Base-by-base conservation (phyloP, 2,329 filamentous ascomycete species). In the Fusarium miscanthi region DNA sequence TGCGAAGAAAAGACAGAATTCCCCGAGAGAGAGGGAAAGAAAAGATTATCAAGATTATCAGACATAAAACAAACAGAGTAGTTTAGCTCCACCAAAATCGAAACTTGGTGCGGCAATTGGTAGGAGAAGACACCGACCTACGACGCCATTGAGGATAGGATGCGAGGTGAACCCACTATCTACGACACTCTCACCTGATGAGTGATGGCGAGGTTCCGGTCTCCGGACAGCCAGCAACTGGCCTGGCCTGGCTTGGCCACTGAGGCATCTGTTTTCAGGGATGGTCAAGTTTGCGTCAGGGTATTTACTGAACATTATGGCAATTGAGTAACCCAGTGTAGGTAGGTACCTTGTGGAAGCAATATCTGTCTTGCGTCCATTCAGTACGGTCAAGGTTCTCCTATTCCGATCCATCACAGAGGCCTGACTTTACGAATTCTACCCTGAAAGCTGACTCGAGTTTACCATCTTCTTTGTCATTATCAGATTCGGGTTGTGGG, bases 211-310 rank as follows among this genome's bases (percentile, higher is more conserved):
- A 72, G 59, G 51, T 76, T 75, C 75, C 73, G 75, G 65, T 75
- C 63, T 66, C 75, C 75, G 75, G 75, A 74, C 67, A 67, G 75
- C 73, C 46, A 49, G 75, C 69, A 76, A 67, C 40, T 62, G 57
- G 35, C 40, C 46, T 51, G 31, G 33, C 43, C 48, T 27, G 19
- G 37, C 27, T 27, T 27, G 27, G 27, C 66, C 66, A 42, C 52
- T 70, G 52, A 65, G 62, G 27, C 27, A 59, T 58, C 25, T 23
- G 33, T n/a, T 40, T 42, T 53, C 60, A 65, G 63, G 58, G 42
- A 56, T 56, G 35, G 35, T 40, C 42, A 48, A 66, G 59, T 41
- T 35, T 42, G 19, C 25, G 37, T 42, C 25, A 43, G 25, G 35
- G 35, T 51, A 45, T 38, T 17, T 40, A 37, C 11, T 33, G 14